Evolutionary conservation across 1,139 yeast genomes (phyloP).

Genomic region (Candida mesenterica): DNA sequence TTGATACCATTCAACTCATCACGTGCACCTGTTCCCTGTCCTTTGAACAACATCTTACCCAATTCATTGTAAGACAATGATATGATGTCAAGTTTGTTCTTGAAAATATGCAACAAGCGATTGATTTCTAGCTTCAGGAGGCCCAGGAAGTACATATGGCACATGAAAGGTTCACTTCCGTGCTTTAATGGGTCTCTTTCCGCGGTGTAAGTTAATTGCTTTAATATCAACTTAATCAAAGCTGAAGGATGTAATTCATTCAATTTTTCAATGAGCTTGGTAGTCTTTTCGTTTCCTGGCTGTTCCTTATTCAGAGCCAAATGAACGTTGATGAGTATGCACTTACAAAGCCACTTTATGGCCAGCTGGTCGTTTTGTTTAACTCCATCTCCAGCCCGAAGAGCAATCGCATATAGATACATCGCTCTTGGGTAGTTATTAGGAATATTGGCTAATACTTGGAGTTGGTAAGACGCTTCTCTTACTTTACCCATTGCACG

Average conservation of each 20-base stretch:
- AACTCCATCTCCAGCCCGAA: slow-evolving; percentile 71
- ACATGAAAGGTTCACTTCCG: slow-evolving; percentile 27
- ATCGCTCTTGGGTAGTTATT: slow-evolving; percentile 59
- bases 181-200: slow-evolving; percentile 20
- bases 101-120: slow-evolving; percentile 26
- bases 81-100: slow-evolving; percentile 29
- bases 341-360: slow-evolving; percentile 57
- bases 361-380: slow-evolving; percentile 57
- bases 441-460: slow-evolving; percentile 59
- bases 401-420: slow-evolving; percentile 68
- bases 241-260: slow-evolving; percentile 31
- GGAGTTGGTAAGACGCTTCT: slow-evolving; percentile 70
- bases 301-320: slow-evolving; percentile 10
- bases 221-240: slow-evolving; percentile 28
- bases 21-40: slow-evolving; percentile 53
- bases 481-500: slow-evolving; percentile 60
- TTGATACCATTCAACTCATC: slow-evolving; percentile 61
- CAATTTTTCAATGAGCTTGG: slow-evolving; percentile 22
- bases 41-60: slow-evolving; percentile 59
- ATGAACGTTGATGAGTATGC: slow-evolving; percentile 24
- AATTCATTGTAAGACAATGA: slow-evolving; percentile 50
- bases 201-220: slow-evolving; percentile 19
- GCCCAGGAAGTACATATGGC: slow-evolving; percentile 26
- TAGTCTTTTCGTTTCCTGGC: slow-evolving; percentile 6
- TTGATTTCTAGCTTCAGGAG: slow-evolving; percentile 26